Evolutionary conservation across 352 stramenopile genomes (phyloP).

Genomic region (Proteromonas lacertae): DNA sequence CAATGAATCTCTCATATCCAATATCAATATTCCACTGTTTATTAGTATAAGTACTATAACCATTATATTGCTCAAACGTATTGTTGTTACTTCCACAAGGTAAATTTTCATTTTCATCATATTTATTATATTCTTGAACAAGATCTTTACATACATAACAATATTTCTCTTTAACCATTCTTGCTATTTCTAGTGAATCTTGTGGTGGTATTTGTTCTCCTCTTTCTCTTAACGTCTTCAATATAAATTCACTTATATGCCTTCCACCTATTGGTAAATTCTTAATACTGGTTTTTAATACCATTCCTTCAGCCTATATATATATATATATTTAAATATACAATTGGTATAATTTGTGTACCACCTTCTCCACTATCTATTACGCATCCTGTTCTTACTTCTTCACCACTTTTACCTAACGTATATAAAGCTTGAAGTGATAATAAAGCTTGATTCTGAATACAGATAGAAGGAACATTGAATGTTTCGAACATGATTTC

Average conservation of each 20-base stretch:
- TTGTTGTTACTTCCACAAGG: constrained; percentile 46
- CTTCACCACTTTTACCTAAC: constrained; percentile 31
- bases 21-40: constrained; percentile 49
- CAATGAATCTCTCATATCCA: constrained; percentile 62
- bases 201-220: constrained; percentile 40
- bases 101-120: constrained; percentile 54
- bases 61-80: constrained; percentile 7
- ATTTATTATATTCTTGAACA: constrained; percentile 75
- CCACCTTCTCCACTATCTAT: constrained; percentile 68
- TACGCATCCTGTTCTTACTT: constrained; percentile 55
- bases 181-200: constrained; percentile 41
- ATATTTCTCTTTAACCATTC: constrained; percentile 62
- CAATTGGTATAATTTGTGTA: constrained; percentile 65
- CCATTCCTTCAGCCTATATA: constrained; percentile 65
- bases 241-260: constrained; percentile 74
- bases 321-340: too few species aligned
- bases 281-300: constrained; percentile 70
- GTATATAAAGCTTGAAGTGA: constrained; percentile 64
- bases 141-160: constrained; percentile 71
- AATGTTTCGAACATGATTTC: constrained; percentile 88
- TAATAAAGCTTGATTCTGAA: constrained; percentile 66
- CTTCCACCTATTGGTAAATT: constrained; percentile 60
- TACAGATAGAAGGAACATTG: constrained; percentile 66
- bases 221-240: constrained; percentile 44
- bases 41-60: constrained; percentile 16